Evolutionary conservation across 225 moss, liverwort and hornwort genomes (phyloP).

Genomic region (Marchantia paleacea): DNA sequence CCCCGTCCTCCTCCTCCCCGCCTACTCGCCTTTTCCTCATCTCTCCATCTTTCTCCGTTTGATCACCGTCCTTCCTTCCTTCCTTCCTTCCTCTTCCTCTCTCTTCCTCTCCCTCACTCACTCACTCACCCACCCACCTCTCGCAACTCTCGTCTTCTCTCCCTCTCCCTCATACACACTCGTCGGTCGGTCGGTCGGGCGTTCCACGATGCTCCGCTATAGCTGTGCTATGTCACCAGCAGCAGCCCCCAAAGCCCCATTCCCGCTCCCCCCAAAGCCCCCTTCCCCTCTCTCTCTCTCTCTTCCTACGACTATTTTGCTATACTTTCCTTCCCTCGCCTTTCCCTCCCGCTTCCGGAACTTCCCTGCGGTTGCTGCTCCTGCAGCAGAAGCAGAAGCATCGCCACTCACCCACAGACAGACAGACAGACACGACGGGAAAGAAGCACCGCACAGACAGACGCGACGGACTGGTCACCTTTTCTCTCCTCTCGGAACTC

Average conservation of each 20-base stretch:
- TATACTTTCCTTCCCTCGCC: not conserved
- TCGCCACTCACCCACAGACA: not conserved
- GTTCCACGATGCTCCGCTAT: slow-evolving; percentile 3
- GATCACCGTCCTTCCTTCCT: slow-evolving; percentile 19
- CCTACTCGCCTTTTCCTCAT: slow-evolving; percentile 26
- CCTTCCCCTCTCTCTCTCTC: not conserved
- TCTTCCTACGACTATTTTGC: slow-evolving; percentile 23
- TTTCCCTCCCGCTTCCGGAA: not conserved
- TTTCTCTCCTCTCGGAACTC: not conserved
- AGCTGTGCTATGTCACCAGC: slow-evolving; percentile 2
- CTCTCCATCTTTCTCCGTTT: slow-evolving; percentile 30
- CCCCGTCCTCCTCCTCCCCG: slow-evolving; percentile 24
- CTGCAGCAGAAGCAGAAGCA: slow-evolving; percentile 8
- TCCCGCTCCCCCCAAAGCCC: not conserved
- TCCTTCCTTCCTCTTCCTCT: not conserved
- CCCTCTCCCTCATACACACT: not conserved
- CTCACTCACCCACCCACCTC: too few species aligned
- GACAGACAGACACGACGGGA: slow-evolving; percentile 11
- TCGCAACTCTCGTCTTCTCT: too few species aligned
- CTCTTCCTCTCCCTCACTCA: too few species aligned
- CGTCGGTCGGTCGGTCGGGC: not conserved
- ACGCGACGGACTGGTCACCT: not conserved
- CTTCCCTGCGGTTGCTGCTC: not conserved
- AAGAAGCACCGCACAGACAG: slow-evolving; percentile 14
- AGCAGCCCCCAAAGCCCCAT: too few species aligned